Percentiles rank a stretch among this genome's conserved stretches.
Evolutionary conservation across 257 asterid genomes (phyloP).

Genomic region (Gynochthodes officinalis): DNA sequence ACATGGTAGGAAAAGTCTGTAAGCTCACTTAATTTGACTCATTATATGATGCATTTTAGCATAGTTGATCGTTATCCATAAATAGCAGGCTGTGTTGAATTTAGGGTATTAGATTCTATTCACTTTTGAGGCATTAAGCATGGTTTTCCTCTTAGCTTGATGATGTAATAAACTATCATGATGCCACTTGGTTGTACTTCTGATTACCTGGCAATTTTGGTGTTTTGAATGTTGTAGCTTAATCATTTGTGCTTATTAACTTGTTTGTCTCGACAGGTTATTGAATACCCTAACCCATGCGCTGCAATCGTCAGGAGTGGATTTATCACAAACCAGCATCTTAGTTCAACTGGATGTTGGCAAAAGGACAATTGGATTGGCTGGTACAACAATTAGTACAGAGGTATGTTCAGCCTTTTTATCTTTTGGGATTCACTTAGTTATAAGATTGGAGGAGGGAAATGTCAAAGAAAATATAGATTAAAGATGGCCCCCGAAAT

Average conservation of each 20-base stretch:
- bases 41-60: conserved; percentile 1
- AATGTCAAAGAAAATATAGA: not conserved
- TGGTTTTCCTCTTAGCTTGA: not conserved
- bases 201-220: not conserved
- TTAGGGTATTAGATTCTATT: not conserved
- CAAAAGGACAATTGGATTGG: conserved; percentile 31
- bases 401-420: conserved; percentile 30
- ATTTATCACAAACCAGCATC: conserved; percentile 53
- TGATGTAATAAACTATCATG: not conserved
- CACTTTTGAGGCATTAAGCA: not conserved
- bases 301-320: conserved; percentile 64
- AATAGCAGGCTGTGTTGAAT: not conserved
- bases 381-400: conserved; percentile 11
- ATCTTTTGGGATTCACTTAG: not conserved
- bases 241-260: not conserved
- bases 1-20: not conserved
- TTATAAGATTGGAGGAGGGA: not conserved
- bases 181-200: not conserved
- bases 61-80: not conserved
- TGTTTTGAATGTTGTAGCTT: not conserved
- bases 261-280: conserved; percentile 37
- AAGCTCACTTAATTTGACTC: not conserved
- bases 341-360: conserved; percentile 63
- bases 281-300: conserved; percentile 39
- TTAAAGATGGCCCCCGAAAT: not conserved